Evolutionary conservation across 257 asterid genomes (phyloP).

Genomic region (Solanum lignicaule): DNA sequence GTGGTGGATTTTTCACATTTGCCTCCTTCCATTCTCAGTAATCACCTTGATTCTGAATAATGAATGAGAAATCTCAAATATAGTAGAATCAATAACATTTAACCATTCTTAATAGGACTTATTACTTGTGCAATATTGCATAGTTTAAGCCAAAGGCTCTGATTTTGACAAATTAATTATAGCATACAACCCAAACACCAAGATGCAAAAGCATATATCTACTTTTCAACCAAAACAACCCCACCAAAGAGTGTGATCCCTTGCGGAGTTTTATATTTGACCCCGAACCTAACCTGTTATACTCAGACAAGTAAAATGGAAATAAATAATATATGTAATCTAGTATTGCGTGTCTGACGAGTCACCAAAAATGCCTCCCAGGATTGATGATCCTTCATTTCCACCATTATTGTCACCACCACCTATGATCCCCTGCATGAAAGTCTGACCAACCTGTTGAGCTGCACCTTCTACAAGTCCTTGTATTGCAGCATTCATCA

Average conservation of each 20-base stretch:
- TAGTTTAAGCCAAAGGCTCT: not conserved
- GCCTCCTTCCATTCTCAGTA: not conserved
- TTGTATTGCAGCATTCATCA: not conserved
- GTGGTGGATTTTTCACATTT: not conserved
- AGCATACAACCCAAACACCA: not conserved
- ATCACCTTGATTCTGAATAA: not conserved
- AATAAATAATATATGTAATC: not conserved
- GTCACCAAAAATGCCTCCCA: not conserved
- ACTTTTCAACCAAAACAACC: not conserved
- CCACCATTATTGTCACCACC: conserved; percentile 3
- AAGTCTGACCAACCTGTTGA: conserved; percentile 30
- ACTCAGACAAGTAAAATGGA: not conserved
- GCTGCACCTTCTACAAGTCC: conserved; percentile 34
- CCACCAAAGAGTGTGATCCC: not conserved
- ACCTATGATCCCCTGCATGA: conserved; percentile 19
- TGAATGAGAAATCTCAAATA: not conserved
- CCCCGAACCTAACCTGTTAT: not conserved
- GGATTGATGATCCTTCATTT: conserved; percentile 2
- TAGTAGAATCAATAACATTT: not conserved
- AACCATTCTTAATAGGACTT: not conserved
- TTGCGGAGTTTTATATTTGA: not conserved
- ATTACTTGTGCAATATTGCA: not conserved
- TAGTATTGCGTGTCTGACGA: conserved; percentile 4
- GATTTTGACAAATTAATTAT: not conserved
- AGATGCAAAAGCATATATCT: not conserved